Evolutionary conservation across 2,329 filamentous ascomycete species (phyloP).

Genomic region (Alternaria longipes): DNA sequence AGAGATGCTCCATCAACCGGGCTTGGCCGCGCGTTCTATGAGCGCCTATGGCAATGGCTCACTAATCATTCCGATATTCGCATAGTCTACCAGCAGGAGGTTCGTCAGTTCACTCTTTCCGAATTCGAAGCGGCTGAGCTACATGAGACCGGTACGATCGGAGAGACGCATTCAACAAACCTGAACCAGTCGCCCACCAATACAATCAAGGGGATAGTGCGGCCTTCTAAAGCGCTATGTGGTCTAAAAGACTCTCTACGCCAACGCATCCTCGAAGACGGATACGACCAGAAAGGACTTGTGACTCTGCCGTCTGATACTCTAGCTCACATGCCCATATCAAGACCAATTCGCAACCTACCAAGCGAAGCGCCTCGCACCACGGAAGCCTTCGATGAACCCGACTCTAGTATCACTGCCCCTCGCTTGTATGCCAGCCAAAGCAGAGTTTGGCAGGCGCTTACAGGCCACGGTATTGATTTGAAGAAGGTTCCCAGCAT

Average conservation of each 20-base stretch:
- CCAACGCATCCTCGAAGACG: constrained; percentile 27
- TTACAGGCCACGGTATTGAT: constrained; percentile 68
- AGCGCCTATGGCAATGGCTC: constrained; percentile 67
- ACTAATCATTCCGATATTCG: constrained; percentile 64
- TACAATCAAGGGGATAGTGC: neutral
- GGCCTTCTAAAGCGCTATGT: constrained; percentile 26
- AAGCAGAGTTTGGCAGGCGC: constrained; percentile 66
- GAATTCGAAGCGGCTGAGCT: constrained; percentile 46
- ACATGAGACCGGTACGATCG: constrained; percentile 20
- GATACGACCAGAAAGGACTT: neutral
- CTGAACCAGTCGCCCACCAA: neutral
- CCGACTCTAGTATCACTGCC: constrained; percentile 25
- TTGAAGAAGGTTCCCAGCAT: constrained; percentile 61
- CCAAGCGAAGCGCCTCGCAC: constrained; percentile 12
- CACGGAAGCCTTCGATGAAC: constrained; percentile 40
- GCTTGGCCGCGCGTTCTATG: constrained; percentile 56
- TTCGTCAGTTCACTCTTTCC: constrained; percentile 35
- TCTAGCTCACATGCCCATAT: neutral
- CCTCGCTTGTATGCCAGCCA: constrained; percentile 58
- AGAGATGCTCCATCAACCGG: neutral
- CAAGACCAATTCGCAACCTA: constrained; percentile 24
- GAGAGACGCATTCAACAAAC: neutral
- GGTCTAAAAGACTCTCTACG: constrained; percentile 31
- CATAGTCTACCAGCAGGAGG: constrained; percentile 57
- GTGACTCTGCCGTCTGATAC: neutral